Conservation (phyloP, 2,329 filamentous ascomycete genomes). For the Apiospora aurea region DNA sequence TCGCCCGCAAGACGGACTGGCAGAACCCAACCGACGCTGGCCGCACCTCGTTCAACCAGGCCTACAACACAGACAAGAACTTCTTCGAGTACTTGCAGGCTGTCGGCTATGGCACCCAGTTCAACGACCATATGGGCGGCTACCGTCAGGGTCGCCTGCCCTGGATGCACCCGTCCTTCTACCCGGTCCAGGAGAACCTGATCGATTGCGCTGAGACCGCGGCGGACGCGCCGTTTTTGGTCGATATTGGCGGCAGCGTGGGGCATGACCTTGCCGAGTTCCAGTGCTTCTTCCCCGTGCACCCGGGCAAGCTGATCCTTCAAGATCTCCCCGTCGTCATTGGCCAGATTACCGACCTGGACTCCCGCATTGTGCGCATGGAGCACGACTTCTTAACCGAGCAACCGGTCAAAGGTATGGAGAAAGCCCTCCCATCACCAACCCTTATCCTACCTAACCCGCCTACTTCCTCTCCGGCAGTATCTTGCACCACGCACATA, state of each 20-base stretch:
- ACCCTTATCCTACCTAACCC: neutral
- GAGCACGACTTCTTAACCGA: conserved; percentile 17
- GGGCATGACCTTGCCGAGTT: conserved; percentile 31
- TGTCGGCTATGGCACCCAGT: conserved; percentile 41
- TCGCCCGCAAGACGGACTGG: conserved; percentile 27
- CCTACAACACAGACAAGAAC: conserved; percentile 44
- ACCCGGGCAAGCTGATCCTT: conserved; percentile 7
- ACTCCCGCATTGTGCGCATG: neutral
- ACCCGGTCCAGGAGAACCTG: conserved; percentile 42
- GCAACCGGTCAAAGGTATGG: conserved; percentile 10
- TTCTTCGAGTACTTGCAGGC: conserved; percentile 45
- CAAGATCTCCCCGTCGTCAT: conserved; percentile 17
- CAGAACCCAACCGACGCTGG: conserved; percentile 25
- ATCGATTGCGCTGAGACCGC: conserved; percentile 27
- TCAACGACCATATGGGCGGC: conserved; percentile 48
- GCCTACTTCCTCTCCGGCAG: neutral
- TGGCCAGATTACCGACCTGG: neutral
- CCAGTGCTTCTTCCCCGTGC: neutral
- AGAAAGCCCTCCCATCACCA: neutral
- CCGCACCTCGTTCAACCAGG: conserved; percentile 34
- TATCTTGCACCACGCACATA: neutral
- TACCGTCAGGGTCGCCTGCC: conserved; percentile 40
- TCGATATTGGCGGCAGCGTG: conserved; percentile 32
- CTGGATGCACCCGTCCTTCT: conserved; percentile 40
- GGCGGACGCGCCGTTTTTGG: conserved; percentile 25